Base-by-base conservation (phyloP, 2,329 filamentous ascomycete genomes). In the Exophiala calicioides region DNA sequence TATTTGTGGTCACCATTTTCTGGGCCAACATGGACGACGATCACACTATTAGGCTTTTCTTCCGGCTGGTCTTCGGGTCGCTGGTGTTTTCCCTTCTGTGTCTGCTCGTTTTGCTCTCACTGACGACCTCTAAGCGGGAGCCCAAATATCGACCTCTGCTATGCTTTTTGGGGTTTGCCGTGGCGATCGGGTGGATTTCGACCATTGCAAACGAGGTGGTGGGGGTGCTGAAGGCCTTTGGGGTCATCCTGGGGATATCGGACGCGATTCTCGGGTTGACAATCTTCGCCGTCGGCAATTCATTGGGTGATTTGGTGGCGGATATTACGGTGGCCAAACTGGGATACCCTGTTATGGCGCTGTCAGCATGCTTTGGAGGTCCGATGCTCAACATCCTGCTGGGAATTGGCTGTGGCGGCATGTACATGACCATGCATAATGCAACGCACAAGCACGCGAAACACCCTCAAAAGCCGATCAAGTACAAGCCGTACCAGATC, bases 331-430 rank as follows among this genome's bases (percentile, higher is more conserved):
- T 98, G 27, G 93, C 93, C 3, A 82, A 88, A 24, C 80, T 98
- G 2, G 93, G 93, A 2, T 96, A 90, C 67, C 93, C 93, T 0
- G 90, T 98, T 53, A 98, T 98, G 93, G 93, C 93, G 1, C 71
- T 86, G 30, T 90, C 88, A 24, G 93, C 93, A 3, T 98, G 93
- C 65, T 96, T 98, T 65, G 93, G 93, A n/a, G 94, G 93, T 0
- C 93, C 93, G 0, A 91, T 98, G 89, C 79, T 98, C 30, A 98
- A 98, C 60, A 98, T 98, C 53, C 73, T 98, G 0, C 79, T 98
- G 3, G 93, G 93, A 0, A 90, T 98, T 41, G 93, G 93, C n/a
- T 75, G 97, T 3, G 87, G 86, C 19, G 93, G 93, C 12, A 79
- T 88, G 29, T 94, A 90, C 64, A 93, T 96, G 79, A 90, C 88